A percentile compares a stretch with the other conserved stretches of the same genome.
phyloP scores from a whole-genome alignment of 1,284 basidiomycete genomes.

The Somion occarium region DNA sequence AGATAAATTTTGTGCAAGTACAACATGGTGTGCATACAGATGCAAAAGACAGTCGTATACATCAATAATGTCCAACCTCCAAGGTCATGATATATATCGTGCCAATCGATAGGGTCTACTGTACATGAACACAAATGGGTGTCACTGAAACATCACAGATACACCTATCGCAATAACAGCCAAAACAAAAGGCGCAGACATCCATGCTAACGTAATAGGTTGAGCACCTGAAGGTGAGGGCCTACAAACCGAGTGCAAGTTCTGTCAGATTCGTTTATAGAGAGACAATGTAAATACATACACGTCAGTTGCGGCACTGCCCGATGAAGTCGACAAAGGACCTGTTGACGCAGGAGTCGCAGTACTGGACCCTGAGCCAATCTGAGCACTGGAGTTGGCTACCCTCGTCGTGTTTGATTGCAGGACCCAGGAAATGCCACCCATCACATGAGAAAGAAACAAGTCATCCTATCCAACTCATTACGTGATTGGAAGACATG shows the following conservation, averaged over 20 bases:
- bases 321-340: conserved; percentile 1
- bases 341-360: background rate
- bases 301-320: background rate
- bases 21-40: too few relatives aligned
- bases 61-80: conserved; percentile 1
- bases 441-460: conserved; percentile 67
- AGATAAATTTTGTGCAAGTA: too few relatives aligned
- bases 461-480: conserved; percentile 40
- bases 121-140: too few relatives aligned
- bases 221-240: background rate
- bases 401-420: conserved; percentile 55
- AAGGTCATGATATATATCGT: too few relatives aligned
- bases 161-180: background rate
- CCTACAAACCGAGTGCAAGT: background rate
- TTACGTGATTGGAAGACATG: background rate
- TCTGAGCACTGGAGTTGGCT: conserved; percentile 39
- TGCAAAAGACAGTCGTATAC: too few relatives aligned
- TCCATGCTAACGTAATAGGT: background rate
- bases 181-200: background rate
- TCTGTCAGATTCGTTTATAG: too few relatives aligned
- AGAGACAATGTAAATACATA: too few relatives aligned
- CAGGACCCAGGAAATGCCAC: conserved; percentile 70
- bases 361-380: conserved; percentile 9
- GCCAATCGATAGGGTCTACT: too few relatives aligned
- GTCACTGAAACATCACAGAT: too few relatives aligned